phyloP scores from a whole-genome alignment of 2,329 filamentous ascomycete species.

The Cryphonectria japonica region DNA sequence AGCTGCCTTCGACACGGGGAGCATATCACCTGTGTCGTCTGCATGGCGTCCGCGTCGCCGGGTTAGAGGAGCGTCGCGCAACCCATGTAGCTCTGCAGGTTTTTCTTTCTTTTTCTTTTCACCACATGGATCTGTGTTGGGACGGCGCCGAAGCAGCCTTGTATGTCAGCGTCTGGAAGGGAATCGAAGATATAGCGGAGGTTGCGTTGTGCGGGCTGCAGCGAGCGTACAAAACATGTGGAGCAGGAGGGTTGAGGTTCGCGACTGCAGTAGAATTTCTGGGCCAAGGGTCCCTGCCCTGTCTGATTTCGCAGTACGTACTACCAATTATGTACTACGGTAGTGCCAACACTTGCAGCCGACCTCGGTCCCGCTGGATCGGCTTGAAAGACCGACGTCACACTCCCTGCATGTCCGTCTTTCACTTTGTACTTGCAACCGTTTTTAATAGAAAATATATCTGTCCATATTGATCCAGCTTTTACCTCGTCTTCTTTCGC shows the following conservation, averaged over 20 bases:
- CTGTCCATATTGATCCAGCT: neutral
- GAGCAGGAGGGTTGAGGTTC: neutral
- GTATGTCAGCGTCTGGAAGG: neutral
- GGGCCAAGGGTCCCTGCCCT: neutral
- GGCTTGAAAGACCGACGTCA: neutral
- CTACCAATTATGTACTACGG: neutral
- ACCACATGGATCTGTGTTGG: neutral
- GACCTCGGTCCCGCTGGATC: neutral
- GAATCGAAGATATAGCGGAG: neutral
- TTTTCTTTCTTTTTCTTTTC: too few relatives aligned
- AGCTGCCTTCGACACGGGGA: constrained; percentile 23
- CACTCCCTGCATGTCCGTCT: neutral
- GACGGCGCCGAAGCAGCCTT: neutral
- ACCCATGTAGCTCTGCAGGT: neutral
- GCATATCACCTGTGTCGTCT: constrained; percentile 17
- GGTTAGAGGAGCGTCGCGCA: neutral
- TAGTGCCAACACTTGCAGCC: neutral
- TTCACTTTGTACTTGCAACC: neutral
- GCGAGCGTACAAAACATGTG: neutral
- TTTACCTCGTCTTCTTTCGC: neutral
- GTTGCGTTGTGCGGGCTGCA: neutral
- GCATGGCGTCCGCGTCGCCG: constrained; percentile 9
- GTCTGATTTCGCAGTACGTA: neutral
- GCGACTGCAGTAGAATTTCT: constrained; percentile 1
- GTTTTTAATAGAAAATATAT: neutral